Evolutionary conservation across 2,329 filamentous ascomycete species (phyloP).

Genomic region (Sporothrix dimorphospora): DNA sequence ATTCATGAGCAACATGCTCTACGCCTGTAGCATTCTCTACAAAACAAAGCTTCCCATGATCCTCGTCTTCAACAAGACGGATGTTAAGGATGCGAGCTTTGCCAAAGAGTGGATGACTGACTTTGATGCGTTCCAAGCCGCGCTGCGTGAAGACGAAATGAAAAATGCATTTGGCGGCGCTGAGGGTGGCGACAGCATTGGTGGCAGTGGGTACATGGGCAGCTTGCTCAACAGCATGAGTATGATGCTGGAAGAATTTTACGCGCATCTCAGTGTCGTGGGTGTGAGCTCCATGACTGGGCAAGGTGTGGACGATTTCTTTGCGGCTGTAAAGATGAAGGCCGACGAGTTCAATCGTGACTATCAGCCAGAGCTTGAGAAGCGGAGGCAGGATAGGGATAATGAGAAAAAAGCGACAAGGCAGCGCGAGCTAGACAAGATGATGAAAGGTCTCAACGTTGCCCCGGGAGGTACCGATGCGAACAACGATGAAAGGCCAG

Average conservation of each 20-base stretch:
- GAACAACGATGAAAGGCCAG: conserved; percentile 38
- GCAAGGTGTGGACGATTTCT: conserved; percentile 90
- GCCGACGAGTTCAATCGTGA: conserved; percentile 84
- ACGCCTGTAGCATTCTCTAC: conserved; percentile 97
- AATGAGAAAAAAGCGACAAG: conserved; percentile 70
- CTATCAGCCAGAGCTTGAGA: conserved; percentile 90
- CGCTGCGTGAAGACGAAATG: conserved; percentile 78
- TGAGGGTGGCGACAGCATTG: conserved; percentile 63
- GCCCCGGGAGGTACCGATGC: background rate
- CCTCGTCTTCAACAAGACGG: conserved; percentile 98
- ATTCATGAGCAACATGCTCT: conserved; percentile 99
- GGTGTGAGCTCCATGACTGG: conserved; percentile 93
- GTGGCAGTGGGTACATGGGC: conserved; percentile 93
- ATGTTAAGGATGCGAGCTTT: conserved; percentile 87
- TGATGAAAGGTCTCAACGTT: conserved; percentile 87
- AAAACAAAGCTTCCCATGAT: conserved; percentile 99
- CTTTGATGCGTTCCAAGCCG: conserved; percentile 92
- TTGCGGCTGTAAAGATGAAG: conserved; percentile 85
- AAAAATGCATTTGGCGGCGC: conserved; percentile 73
- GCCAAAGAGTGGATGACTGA: conserved; percentile 99
- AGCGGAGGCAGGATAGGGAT: conserved; percentile 73
- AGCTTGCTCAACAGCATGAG: conserved; percentile 97
- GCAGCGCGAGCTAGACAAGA: conserved; percentile 82
- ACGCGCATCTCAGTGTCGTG: conserved; percentile 89
- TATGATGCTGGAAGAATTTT: conserved; percentile 95